These are phyloP conservation scores for Pyronema omphalodes DNA, from an alignment of 495 filamentous ascomycete genomes.

Conservation along the genomic window DNA sequence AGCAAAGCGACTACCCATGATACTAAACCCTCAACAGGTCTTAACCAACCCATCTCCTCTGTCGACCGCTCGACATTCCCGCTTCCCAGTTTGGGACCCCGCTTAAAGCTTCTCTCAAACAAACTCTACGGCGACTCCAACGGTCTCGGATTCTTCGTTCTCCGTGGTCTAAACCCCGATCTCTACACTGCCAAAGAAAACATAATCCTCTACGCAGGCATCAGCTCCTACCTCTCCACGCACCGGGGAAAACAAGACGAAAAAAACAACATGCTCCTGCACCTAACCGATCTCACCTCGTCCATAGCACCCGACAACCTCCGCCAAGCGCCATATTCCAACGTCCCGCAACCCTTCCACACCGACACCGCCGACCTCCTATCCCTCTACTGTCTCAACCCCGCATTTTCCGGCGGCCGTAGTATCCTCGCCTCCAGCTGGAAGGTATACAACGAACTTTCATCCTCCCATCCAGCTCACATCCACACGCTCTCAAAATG, in stretches of 20 bases:
- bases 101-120: conserved; percentile 28
- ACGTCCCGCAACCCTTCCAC: conserved; percentile 43
- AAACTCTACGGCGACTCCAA: conserved; percentile 28
- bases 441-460: conserved; percentile 46
- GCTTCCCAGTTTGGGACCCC: conserved; percentile 34
- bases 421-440: conserved; percentile 41
- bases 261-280: conserved; percentile 37
- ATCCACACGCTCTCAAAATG: conserved; percentile 36
- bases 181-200: conserved; percentile 36
- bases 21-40: conserved; percentile 23
- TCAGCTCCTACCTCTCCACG: conserved; percentile 39
- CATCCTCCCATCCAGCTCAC: conserved; percentile 41
- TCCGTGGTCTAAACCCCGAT: conserved; percentile 37
- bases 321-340: conserved; percentile 26
- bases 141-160: conserved; percentile 36
- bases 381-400: conserved; percentile 38
- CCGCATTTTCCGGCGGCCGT: conserved; percentile 39
- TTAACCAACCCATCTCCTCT: conserved; percentile 33
- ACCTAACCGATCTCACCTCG: conserved; percentile 23
- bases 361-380: conserved; percentile 53
- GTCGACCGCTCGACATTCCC: conserved; percentile 34
- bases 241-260: conserved; percentile 39
- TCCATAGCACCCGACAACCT: conserved; percentile 23
- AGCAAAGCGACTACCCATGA: not conserved
- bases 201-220: conserved; percentile 36